Conservation (phyloP, 352 stramenopile genomes). For the Phytophthora syringae region DNA sequence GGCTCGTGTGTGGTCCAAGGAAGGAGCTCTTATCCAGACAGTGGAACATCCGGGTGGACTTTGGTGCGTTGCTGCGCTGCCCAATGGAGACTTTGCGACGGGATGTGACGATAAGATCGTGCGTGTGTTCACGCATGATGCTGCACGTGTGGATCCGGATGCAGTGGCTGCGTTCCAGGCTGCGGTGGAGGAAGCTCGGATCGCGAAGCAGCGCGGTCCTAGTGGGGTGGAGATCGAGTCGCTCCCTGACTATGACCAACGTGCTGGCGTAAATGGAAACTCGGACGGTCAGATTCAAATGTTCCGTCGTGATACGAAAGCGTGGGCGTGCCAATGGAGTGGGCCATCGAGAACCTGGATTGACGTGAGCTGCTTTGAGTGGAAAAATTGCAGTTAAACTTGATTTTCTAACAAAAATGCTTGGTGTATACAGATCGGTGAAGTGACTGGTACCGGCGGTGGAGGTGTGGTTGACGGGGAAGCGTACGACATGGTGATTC, state of each 20-base stretch:
- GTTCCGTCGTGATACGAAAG: slow-evolving; percentile 94
- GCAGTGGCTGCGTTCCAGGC: slow-evolving; percentile 71
- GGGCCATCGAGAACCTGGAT: slow-evolving; percentile 92
- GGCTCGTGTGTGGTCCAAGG: slow-evolving; percentile 68
- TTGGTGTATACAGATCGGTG: slow-evolving; percentile 60
- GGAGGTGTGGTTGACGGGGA: slow-evolving; percentile 92
- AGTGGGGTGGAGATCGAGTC: slow-evolving; percentile 94
- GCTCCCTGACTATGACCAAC: slow-evolving; percentile 93
- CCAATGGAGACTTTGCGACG: slow-evolving; percentile 92
- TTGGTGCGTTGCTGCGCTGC: slow-evolving; percentile 83
- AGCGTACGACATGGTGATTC: slow-evolving; percentile 96
- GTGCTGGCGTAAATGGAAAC: slow-evolving; percentile 69
- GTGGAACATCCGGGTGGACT: slow-evolving; percentile 87
- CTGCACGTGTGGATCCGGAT: slow-evolving; percentile 67
- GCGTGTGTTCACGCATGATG: slow-evolving; percentile 91
- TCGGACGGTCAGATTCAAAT: slow-evolving; percentile 96
- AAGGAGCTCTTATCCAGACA: slow-evolving; percentile 71
- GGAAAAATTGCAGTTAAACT: not conserved
- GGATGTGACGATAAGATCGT: slow-evolving; percentile 94
- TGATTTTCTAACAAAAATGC: not conserved
- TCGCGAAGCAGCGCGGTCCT: slow-evolving; percentile 77
- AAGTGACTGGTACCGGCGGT: slow-evolving; percentile 88
- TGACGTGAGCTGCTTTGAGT: slow-evolving; percentile 74
- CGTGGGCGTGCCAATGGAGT: slow-evolving; percentile 96
- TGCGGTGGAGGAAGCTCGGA: slow-evolving; percentile 60